Base-by-base conservation (phyloP, 2,329 filamentous ascomycete genomes). In the Aspergillus tanneri region DNA sequence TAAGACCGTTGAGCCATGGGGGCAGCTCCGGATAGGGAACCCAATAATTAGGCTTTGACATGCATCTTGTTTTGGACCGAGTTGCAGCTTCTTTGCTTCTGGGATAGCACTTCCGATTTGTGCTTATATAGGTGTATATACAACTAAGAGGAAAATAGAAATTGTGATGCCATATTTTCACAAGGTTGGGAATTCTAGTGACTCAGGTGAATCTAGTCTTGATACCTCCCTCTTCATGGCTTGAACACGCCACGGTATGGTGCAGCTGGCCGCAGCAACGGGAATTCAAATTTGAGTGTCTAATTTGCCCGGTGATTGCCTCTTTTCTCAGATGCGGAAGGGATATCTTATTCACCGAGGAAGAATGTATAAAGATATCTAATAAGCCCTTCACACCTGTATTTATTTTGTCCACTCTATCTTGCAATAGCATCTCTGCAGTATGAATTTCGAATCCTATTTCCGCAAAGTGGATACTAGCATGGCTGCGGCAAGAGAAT, bases 401-500 rank as follows among this genome's bases (percentile, higher is more conserved):
- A 9, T 14, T 9, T 19, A 34, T 8, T 18, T 18, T 34, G 14
- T 16, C 14, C 30, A 34, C 30, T 18, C 19, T 5, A 18, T 34
- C 30, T 18, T 9, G 14, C 30, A 34, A 16, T 7, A 34, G 30
- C 4, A 34, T 12, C 14, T 34, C 30, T 12, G 30, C 16, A 11
- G 19, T 9, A 18, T 18, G 14, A 6, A 46, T 32, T 2, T 24
- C 34, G n/a, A 49, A 35, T 4, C 34, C 40, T 23, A 38, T 49
- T 11, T 34, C 12, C 46, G 25, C 12, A 49, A 16, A 9, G 12
- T 12, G n/a, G 46, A 43, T 4, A 34, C 22, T 22, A 49, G 19
- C 16, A 43, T 43, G 6, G 44, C 14, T 9, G 40, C 46, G 3
- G 37, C 27, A 5, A 49, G 40, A 14, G 46, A 49, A 25, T 49